Evolutionary conservation across 169 alveolate species (phyloP), one percentile per base, ranked within the genome.

Genomic region (Plasmodium falciparum): DNA sequence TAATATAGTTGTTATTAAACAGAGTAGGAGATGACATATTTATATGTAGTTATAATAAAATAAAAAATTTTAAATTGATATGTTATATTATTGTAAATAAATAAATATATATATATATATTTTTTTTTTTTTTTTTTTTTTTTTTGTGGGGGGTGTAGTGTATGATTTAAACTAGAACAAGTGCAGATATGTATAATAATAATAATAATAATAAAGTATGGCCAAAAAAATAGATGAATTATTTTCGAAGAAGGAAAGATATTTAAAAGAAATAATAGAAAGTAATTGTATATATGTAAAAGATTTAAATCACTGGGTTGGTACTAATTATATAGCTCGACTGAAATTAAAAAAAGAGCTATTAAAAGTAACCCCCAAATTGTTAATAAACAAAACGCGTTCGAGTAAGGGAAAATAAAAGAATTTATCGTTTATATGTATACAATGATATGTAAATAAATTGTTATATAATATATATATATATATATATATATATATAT

Each of bases 231-330:
- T 78, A 17, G 89, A 78, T 65, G 33, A 50, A 50, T 15, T 78
- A 66, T 78, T 78, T 66, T 78, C 89, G 2, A 78, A 78, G 61
- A 65, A 78, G 67, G 89, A 78, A 65, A 52, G 70, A 59, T 67
- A 47, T 78, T 78, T 65, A 22, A 78, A 78, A 50, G 89, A 78
- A 65, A 78, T 78, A 78, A 47, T 78, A 45, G 78, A 78, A 65
- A 50, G 78, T 20, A 78, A 65, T 43, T 78, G 89, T 59, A 65
- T 78, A 9, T 78, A 22, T 45, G 61, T 78, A 43, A 78, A 78
- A 47, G 67, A 13, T 29, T 59, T 78, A 50, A 78, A 78, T 15
- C 49, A 78, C 17, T 78, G 89, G 89, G 76, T 78, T 65, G 89
- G 89, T n/a, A 67, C 67, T 17, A 78, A 78, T 22, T 24, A 59